Percentiles rank a stretch among this genome's conserved stretches.
Conservation (phyloP, 345 rosid genomes). For the Lepidium aucheri region DNA sequence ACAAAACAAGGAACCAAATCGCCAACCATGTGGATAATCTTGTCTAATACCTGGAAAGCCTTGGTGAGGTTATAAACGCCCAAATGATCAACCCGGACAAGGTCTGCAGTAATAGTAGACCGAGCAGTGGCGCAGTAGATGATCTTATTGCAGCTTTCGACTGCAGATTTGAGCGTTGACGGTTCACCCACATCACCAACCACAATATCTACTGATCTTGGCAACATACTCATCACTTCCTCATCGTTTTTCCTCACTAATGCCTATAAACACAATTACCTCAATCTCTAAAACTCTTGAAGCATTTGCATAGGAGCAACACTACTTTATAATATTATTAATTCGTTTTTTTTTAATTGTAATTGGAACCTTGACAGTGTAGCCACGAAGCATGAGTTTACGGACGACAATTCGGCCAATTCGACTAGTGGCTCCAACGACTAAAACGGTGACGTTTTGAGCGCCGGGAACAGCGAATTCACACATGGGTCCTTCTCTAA, state of each 20-base stretch:
- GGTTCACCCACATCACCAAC: constrained; percentile 89
- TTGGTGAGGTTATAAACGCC: constrained; percentile 90
- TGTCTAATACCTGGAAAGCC: constrained; percentile 58
- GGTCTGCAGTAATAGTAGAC: constrained; percentile 79
- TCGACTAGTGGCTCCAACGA: constrained; percentile 86
- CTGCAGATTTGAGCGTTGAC: constrained; percentile 53
- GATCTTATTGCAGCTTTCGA: constrained; percentile 82
- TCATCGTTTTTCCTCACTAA: constrained; percentile 65
- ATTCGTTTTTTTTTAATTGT: neutral
- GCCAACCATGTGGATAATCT: neutral
- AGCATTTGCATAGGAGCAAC: neutral
- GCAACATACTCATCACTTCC: constrained; percentile 66
- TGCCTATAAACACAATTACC: constrained; percentile 34
- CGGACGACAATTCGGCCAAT: constrained; percentile 91
- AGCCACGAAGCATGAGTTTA: constrained; percentile 95
- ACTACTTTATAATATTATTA: neutral
- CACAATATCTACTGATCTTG: constrained; percentile 81
- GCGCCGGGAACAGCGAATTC: constrained; percentile 93
- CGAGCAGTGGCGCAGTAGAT: constrained; percentile 96
- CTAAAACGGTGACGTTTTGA: constrained; percentile 83
- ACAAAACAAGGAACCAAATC: neutral
- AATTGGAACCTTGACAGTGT: constrained; percentile 57
- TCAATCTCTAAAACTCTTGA: neutral
- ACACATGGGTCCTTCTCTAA: constrained; percentile 91
- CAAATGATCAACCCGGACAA: constrained; percentile 75